Percentiles rank a stretch among this genome's conserved stretches.
Conservation (phyloP, 495 filamentous ascomycete genomes). For the Tuber brumale region DNA sequence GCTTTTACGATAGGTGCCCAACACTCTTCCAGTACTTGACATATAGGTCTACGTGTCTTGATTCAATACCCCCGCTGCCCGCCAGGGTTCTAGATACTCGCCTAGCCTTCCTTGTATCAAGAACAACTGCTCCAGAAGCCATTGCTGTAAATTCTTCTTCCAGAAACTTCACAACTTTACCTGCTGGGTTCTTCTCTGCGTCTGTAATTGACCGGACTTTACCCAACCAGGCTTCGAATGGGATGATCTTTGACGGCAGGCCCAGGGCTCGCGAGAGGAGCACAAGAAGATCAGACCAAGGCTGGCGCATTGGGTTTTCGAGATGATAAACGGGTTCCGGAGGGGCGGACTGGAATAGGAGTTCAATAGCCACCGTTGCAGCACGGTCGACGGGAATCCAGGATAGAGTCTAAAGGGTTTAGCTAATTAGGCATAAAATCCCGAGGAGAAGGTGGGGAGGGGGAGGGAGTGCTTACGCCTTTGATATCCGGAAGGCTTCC, state of each 20-base stretch:
- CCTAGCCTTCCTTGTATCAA: slow-evolving; percentile 35
- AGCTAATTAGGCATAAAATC: neutral
- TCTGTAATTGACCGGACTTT: slow-evolving; percentile 28
- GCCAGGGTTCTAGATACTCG: slow-evolving; percentile 27
- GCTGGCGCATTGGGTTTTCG: slow-evolving; percentile 45
- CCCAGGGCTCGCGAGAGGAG: slow-evolving; percentile 38
- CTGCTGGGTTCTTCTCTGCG: slow-evolving; percentile 28
- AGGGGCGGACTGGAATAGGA: slow-evolving; percentile 35
- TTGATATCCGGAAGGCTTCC: slow-evolving; percentile 43
- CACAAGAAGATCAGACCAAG: slow-evolving; percentile 40
- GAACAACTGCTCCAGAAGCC: slow-evolving; percentile 35
- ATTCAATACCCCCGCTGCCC: slow-evolving; percentile 25
- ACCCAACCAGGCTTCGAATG: slow-evolving; percentile 43
- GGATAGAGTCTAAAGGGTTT: slow-evolving; percentile 41
- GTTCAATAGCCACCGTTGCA: slow-evolving; percentile 39
- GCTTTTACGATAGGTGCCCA: slow-evolving; percentile 20
- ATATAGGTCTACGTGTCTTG: slow-evolving; percentile 35
- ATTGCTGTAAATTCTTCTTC: slow-evolving; percentile 38
- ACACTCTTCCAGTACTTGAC: slow-evolving; percentile 36
- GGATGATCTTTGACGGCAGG: slow-evolving; percentile 27
- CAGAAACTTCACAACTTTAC: slow-evolving; percentile 36
- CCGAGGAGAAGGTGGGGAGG: neutral
- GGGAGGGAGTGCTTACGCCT: slow-evolving; percentile 41
- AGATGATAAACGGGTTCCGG: slow-evolving; percentile 42
- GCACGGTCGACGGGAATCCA: slow-evolving; percentile 46